Base-by-base conservation (phyloP, 306 rosid genomes). In the Acacia confusa region DNA sequence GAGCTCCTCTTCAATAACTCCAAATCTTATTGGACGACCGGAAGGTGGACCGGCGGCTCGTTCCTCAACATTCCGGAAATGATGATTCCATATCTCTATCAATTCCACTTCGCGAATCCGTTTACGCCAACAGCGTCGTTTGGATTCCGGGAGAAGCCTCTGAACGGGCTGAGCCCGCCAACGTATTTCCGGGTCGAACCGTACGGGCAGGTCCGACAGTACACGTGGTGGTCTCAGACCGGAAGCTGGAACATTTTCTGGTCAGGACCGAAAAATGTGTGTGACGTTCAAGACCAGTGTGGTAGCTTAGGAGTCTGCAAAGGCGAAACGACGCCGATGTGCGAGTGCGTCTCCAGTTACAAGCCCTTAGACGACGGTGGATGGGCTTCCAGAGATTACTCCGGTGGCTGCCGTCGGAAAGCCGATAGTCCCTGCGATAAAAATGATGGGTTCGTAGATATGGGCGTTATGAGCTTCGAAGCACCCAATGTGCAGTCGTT, bases 181-280 rank as follows among this genome's bases (percentile, higher is more conserved):
- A 88, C 91, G 15, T 73, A 82, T 86, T 94, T 94, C 70, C 86
- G 81, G 24, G 50, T 94, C 12, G 89, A 92, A 44, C 43, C 63
- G 20, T 28, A 17, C 16, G 98, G 98, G 1, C 90, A 75, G 87
- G 63, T 94, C n/a, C 47, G 40, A 69, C 98, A 94, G 92, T 90
- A 83, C 83, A 84, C 94, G 4, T 94, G 95, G 97, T 79, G 79
- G 27, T 43, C 75, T 44, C 66, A 88, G 83, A 16, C 63, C 0
- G 89, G 86, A 70, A 80, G 81, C 12, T 94, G 98, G 98, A 68
- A 89, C 83, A 83, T 1, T 81, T 94, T 94, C 50, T 94, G 98
- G 98, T 25, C 36, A 3, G 81, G n/a, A 52, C 98, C 98, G 5
- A 88, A 82, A 0, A 17, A 32, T 17, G 15, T 44, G 36, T 90